Percentiles rank a stretch among this genome's conserved stretches.
phyloP scores from a whole-genome alignment of 1,139 yeast genomes.

The Diutina rugosa region DNA sequence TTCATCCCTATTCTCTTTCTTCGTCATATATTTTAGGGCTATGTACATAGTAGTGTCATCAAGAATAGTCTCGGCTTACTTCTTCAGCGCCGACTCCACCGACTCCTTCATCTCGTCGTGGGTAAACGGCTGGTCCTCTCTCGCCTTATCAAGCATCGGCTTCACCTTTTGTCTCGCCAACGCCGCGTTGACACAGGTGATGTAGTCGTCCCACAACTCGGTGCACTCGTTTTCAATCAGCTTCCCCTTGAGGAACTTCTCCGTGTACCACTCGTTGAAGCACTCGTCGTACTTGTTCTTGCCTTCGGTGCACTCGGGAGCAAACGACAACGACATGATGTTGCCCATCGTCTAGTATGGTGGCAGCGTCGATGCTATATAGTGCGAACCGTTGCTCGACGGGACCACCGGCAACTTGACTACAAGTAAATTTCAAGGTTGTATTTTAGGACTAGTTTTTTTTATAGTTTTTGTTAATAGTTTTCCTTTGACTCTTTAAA shows the following conservation, averaged over 20 bases:
- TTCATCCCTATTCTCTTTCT: background rate
- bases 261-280: slow-evolving; percentile 93
- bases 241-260: slow-evolving; percentile 63
- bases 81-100: background rate
- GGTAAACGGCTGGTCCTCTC: slow-evolving; percentile 76
- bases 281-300: slow-evolving; percentile 84
- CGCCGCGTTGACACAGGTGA: slow-evolving; percentile 70
- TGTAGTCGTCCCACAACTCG: slow-evolving; percentile 78
- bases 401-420: too few relatives aligned
- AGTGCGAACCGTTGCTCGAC: background rate
- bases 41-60: background rate
- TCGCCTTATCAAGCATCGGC: slow-evolving; percentile 83
- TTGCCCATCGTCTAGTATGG: slow-evolving; percentile 44
- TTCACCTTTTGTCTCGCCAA: slow-evolving; percentile 59
- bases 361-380: background rate
- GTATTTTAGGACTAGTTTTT: too few relatives aligned
- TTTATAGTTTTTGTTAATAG: too few relatives aligned
- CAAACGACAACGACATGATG: slow-evolving; percentile 84
- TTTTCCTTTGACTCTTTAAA: too few relatives aligned
- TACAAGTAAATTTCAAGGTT: too few relatives aligned
- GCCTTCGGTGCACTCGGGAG: slow-evolving; percentile 88
- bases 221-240: slow-evolving; percentile 78
- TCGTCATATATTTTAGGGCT: background rate
- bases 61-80: background rate
- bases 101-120: slow-evolving; percentile 3